Base-by-base conservation (phyloP, 345 rosid species). In the Reutealis trisperma region DNA sequence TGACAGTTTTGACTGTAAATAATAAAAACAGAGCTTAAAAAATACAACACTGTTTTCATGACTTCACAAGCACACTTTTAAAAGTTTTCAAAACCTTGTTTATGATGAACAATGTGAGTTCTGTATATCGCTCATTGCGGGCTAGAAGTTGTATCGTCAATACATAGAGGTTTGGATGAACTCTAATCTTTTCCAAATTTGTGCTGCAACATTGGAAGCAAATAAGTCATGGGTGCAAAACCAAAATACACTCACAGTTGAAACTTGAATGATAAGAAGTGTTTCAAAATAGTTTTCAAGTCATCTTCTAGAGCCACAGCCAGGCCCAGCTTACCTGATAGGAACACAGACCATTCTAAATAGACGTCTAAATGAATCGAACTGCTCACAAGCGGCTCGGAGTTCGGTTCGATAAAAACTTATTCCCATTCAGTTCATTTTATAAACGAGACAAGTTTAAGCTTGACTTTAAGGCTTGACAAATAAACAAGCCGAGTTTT, bases 141-240 rank as follows among this genome's bases (percentile, higher is more conserved):
- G 90, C 90, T 85, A 96, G 82, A 69, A 94, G 90, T 81, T 89
- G 97, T 74, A 89, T 69, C 22, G 84, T 87, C 91, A 96, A 83
- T 77, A 93, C 97, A 78, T 87, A 86, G 3, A 96, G 75, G 83
- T 85, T 92, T 54, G 93, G 83, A 80, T 86, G 89, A 78, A 92
- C 90, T 85, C 88, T 96, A 67, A 92, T 86, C 88, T 88, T 96
- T 79, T 90, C 98, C 74, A 83, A 67, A 83, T 85, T 91, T 68
- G 94, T 85, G 77, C 97, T 96, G 93, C 86, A 74, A 77, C 62
- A 81, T 61, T 67, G 67, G 34, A 81, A 79, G 32, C 67, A 58
- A 79, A 71, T 41, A 78, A 54, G 66, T 37, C 41, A 37, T 24
- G 47, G 24, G 25, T 27, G 15, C 32, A 54, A 65, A 63, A 58